Evolutionary conservation across 495 filamentous ascomycete species (phyloP).

Genomic region (Penicillium argentinense): DNA sequence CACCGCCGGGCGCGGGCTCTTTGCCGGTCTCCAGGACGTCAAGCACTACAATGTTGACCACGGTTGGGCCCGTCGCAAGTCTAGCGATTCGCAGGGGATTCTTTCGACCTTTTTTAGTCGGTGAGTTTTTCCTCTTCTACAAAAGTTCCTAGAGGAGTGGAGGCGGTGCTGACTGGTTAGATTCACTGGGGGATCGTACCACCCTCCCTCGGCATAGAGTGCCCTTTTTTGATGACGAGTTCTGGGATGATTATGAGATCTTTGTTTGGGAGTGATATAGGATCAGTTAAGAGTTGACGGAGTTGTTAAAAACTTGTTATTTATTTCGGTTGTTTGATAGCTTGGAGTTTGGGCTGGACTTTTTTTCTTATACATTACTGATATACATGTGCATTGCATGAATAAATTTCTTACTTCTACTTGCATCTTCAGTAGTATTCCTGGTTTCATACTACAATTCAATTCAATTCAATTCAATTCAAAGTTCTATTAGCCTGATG

Average conservation of each 20-base stretch:
- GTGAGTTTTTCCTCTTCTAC: conserved; percentile 4
- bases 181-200: conserved; percentile 14
- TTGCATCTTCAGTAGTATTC: too few relatives aligned
- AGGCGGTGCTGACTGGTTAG: neutral
- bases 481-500: too few relatives aligned
- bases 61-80: conserved; percentile 38
- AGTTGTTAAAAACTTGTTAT: too few relatives aligned
- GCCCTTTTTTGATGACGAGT: neutral
- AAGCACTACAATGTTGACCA: conserved; percentile 46
- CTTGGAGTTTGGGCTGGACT: neutral
- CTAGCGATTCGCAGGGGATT: conserved; percentile 13
- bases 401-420: too few relatives aligned
- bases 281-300: too few relatives aligned
- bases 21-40: conserved; percentile 45
- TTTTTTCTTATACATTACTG: too few relatives aligned
- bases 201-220: conserved; percentile 3
- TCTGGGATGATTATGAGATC: neutral
- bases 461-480: too few relatives aligned
- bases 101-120: conserved; percentile 17
- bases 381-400: too few relatives aligned
- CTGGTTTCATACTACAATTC: too few relatives aligned
- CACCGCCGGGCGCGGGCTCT: conserved; percentile 43
- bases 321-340: too few relatives aligned
- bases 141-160: neutral
- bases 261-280: neutral